Evolutionary conservation across 1,284 basidiomycete species (phyloP).

Genomic region (Cryptococcus sp.): DNA sequence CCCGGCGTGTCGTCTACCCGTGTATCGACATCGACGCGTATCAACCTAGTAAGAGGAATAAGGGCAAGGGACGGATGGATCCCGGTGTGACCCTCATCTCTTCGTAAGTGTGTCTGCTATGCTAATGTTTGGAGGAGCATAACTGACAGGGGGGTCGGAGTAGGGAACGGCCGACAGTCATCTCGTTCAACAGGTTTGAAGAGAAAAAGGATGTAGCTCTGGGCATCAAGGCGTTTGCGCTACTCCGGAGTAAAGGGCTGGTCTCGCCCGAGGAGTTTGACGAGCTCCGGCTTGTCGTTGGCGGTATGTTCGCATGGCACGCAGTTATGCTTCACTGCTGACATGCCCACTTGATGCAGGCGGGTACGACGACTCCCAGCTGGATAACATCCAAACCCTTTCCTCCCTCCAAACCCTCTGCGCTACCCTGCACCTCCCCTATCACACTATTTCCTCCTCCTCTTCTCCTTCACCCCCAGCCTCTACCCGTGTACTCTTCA

Average conservation of each 20-base stretch:
- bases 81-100: constrained; percentile 58
- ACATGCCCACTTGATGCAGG: constrained; percentile 54
- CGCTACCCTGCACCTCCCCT: constrained; percentile 52
- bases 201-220: constrained; percentile 87
- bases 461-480: constrained; percentile 47
- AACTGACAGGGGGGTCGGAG: too few species aligned
- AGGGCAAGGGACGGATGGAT: constrained; percentile 35
- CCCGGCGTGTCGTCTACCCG: constrained; percentile 80
- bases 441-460: constrained; percentile 53
- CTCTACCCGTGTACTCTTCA: constrained; percentile 64
- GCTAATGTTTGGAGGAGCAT: too few species aligned
- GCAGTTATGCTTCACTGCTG: not conserved
- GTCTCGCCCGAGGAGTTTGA: constrained; percentile 25
- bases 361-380: constrained; percentile 67
- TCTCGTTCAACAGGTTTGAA: constrained; percentile 95
- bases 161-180: constrained; percentile 69
- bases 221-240: constrained; percentile 70
- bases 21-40: constrained; percentile 81
- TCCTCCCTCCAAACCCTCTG: constrained; percentile 59
- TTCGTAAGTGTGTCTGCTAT: constrained; percentile 58
- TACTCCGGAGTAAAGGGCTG: constrained; percentile 22
- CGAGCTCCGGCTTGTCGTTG: constrained; percentile 64
- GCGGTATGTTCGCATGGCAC: constrained; percentile 55
- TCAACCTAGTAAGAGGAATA: constrained; percentile 32
- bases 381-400: constrained; percentile 68